phyloP scores from a whole-genome alignment of 2,329 filamentous ascomycete species.

The Apiospora aurea region DNA sequence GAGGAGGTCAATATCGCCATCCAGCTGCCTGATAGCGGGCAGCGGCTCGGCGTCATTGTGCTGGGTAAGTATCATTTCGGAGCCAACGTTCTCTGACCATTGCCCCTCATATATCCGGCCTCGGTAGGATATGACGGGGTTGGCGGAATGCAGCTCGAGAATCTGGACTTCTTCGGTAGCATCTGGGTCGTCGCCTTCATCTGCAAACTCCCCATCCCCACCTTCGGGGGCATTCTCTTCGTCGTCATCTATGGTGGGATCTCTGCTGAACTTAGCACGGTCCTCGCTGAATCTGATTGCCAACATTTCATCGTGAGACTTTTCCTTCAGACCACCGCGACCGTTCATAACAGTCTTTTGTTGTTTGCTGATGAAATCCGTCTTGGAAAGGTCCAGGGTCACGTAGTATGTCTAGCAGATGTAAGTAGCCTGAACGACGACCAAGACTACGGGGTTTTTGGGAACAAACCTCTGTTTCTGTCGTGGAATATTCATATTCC shows the following conservation, averaged over 20 bases:
- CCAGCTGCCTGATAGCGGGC: background rate
- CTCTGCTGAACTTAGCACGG: constrained; percentile 6
- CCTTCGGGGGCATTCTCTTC: constrained; percentile 34
- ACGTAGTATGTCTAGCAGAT: constrained; percentile 66
- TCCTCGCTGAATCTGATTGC: constrained; percentile 25
- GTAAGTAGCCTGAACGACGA: constrained; percentile 11
- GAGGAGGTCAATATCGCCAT: constrained; percentile 23
- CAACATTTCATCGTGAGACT: constrained; percentile 38
- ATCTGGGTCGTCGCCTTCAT: constrained; percentile 39
- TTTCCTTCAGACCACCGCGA: constrained; percentile 55
- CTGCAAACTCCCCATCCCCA: constrained; percentile 33
- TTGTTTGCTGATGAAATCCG: constrained; percentile 59
- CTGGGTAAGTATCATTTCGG: constrained; percentile 76
- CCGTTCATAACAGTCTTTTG: constrained; percentile 47
- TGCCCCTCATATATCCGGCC: constrained; percentile 79
- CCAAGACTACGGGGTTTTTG: constrained; percentile 8
- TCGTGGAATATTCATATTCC: constrained; percentile 72
- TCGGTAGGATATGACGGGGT: constrained; percentile 81
- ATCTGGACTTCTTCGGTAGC: constrained; percentile 70
- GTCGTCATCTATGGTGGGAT: constrained; percentile 1
- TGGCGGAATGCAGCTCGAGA: constrained; percentile 77
- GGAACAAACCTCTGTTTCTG: constrained; percentile 64
- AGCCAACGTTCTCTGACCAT: constrained; percentile 86
- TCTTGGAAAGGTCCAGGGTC: constrained; percentile 68
- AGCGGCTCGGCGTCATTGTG: constrained; percentile 46